Conservation (phyloP, 257 asterid species). For the Fraxinus quadrangulata region DNA sequence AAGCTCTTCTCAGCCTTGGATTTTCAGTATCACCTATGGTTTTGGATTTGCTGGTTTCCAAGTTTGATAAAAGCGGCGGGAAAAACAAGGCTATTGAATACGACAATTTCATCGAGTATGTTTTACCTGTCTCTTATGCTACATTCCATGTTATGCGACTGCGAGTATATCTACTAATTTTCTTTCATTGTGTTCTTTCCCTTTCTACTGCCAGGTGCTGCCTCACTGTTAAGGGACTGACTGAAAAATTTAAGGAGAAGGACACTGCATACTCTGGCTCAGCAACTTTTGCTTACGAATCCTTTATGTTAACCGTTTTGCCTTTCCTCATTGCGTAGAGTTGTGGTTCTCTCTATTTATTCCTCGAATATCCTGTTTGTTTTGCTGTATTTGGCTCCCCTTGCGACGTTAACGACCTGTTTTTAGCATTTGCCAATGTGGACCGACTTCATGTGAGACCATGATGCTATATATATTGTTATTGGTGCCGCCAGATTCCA, state of each 20-base stretch:
- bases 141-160: not conserved
- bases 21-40: constrained; percentile 69
- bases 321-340: constrained; percentile 81
- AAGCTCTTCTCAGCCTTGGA: constrained; percentile 85
- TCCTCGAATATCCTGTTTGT: not conserved
- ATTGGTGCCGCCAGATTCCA: not conserved
- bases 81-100: constrained; percentile 80
- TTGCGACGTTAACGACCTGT: not conserved
- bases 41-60: constrained; percentile 79
- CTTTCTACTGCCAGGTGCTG: constrained; percentile 69
- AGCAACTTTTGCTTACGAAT: constrained; percentile 74
- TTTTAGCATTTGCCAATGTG: not conserved
- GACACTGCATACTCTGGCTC: constrained; percentile 71
- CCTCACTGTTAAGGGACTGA: constrained; percentile 98
- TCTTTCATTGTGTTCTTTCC: not conserved
- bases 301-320: constrained; percentile 83
- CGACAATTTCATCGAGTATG: constrained; percentile 96
- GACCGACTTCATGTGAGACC: no score
- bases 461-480: no score
- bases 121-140: not conserved
- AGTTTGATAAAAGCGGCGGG: constrained; percentile 90
- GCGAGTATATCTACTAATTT: constrained; percentile 17
- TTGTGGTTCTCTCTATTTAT: constrained; percentile 6
- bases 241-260: constrained; percentile 96
- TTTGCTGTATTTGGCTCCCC: not conserved